A percentile compares a stretch with the other conserved stretches of the same genome.
Evolutionary conservation across 371 early-diverging fungal genomes (phyloP).

Genomic region (Smittium culicis): DNA sequence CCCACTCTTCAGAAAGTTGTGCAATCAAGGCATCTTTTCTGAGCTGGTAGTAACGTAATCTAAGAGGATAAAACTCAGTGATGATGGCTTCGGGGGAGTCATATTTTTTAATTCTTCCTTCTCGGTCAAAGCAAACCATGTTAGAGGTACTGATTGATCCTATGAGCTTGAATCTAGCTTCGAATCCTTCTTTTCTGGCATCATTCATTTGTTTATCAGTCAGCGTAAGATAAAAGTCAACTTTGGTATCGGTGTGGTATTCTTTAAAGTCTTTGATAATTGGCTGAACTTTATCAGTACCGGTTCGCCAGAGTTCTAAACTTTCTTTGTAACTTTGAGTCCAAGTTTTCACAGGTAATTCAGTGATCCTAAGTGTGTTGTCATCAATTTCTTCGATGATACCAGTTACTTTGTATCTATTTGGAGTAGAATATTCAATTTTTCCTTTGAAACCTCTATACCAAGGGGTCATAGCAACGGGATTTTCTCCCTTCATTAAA

Average conservation of each 20-base stretch:
- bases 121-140: constrained; percentile 93
- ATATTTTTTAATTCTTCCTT: constrained; percentile 85
- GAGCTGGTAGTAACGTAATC: constrained; percentile 74
- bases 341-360: constrained; percentile 93
- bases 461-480: constrained; percentile 84
- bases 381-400: constrained; percentile 51
- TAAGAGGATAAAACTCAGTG: constrained; percentile 80
- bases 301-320: constrained; percentile 57
- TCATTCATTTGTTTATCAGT: constrained; percentile 49
- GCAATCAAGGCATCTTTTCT: constrained; percentile 78
- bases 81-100: constrained; percentile 67
- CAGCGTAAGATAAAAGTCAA: constrained; percentile 74
- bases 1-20: constrained; percentile 57
- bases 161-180: constrained; percentile 71
- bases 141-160: constrained; percentile 66
- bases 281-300: constrained; percentile 42
- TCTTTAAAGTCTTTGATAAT: constrained; percentile 64
- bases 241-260: constrained; percentile 63
- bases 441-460: constrained; percentile 87
- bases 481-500: constrained; percentile 63
- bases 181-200: constrained; percentile 61
- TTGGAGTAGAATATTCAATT: constrained; percentile 39
- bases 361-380: constrained; percentile 75
- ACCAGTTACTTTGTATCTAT: constrained; percentile 64
- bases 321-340: constrained; percentile 88